These are phyloP conservation scores for Pestalotiopsis sp. DNA, from an alignment of 2,329 filamentous ascomycete species.

Conservation along the genomic window DNA sequence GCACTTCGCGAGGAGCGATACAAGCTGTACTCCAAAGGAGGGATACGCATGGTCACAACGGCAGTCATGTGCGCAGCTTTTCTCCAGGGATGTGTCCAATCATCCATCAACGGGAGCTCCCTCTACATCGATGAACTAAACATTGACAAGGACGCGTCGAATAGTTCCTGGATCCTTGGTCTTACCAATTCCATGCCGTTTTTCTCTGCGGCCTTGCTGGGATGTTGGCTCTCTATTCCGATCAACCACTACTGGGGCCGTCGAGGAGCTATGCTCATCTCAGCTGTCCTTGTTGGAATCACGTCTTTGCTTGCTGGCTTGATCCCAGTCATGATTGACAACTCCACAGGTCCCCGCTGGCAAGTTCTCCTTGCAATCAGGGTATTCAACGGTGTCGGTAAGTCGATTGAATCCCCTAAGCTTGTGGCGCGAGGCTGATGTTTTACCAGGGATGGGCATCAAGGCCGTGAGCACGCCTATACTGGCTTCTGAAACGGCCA, in stretches of 20 bases:
- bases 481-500: conserved; percentile 48
- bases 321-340: background rate
- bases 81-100: conserved; percentile 42
- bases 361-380: background rate
- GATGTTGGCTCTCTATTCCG: conserved; percentile 41
- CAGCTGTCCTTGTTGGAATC: conserved; percentile 40
- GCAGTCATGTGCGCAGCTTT: conserved; percentile 47
- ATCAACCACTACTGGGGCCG: conserved; percentile 43
- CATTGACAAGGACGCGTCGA: conserved; percentile 6
- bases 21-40: conserved; percentile 38
- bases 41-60: conserved; percentile 41
- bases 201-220: conserved; percentile 39
- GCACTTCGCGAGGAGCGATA: conserved; percentile 41
- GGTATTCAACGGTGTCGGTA: conserved; percentile 13
- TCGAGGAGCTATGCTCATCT: conserved; percentile 40
- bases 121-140: background rate
- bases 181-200: conserved; percentile 42
- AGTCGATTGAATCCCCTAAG: background rate
- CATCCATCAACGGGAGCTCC: background rate
- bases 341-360: background rate
- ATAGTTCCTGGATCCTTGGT: conserved; percentile 38
- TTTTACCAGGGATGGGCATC: conserved; percentile 44
- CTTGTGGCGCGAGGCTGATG: background rate
- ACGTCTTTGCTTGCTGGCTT: conserved; percentile 31
- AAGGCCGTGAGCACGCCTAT: conserved; percentile 52